Evolutionary conservation across 305 asterid species (phyloP), one percentile per base, ranked within the genome.

Genomic region (Fraxinus angustifolia): DNA sequence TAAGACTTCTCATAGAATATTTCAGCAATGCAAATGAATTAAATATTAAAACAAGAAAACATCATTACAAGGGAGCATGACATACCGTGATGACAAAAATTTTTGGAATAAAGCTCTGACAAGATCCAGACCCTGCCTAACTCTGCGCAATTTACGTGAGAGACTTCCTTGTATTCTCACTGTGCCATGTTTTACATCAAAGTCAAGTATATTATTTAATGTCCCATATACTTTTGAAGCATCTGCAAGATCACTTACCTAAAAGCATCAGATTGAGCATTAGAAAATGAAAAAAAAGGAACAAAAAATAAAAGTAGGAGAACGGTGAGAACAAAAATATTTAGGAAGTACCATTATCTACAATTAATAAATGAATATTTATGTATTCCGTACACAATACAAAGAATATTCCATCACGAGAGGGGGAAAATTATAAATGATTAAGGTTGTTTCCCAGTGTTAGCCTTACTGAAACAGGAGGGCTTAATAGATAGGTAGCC

Each of bases 71-170:
- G 53, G 81, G 68, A 80, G 56, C 4, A 70, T 74, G 60, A 79
- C 97, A 12, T 96, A 96, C 99, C 89, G 85, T 45, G 95, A 82
- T 72, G 98, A 90, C 89, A 93, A 73, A 80, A 94, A 96, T 82
- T 96, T 96, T 73, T 89, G 93, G 88, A 96, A 93, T 45, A 94
- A 82, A 74, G 90, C 97, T 87, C 98, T 90, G 83, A 96, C 87
- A 67, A 96, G 98, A 89, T 94, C 97, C 77, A 96, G 97, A 58
- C 98, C 99, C 90, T 94, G 99, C 87, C 98, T 90, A 35, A 96
- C 98, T 88, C 99, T 90, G 53, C 99, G 95, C 82, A 96, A 82
- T 84, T 96, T 93, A 33, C 98, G 97, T 0, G 99, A 90, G 68
- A 89, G 94, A 85, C 99, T 96, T 79, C 98, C 98, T 7, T 88